These are phyloP conservation scores for Allium sativum DNA, from an alignment of 106 monocot genomes.

Conservation along the genomic window DNA sequence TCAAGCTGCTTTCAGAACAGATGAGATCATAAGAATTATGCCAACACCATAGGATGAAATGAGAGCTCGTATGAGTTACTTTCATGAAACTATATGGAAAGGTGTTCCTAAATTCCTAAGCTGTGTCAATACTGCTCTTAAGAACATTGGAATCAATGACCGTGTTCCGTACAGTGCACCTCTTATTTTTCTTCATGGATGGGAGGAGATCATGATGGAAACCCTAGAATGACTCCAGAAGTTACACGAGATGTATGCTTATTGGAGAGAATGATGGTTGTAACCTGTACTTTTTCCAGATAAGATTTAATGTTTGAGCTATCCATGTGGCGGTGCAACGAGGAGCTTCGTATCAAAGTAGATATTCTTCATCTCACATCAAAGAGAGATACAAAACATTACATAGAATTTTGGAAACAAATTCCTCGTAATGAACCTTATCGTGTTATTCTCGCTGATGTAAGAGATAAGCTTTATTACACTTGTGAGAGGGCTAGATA, in stretches of 20 bases:
- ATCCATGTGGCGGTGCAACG: constrained; percentile 24
- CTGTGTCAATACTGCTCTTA: constrained; percentile 81
- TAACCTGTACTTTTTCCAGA: constrained; percentile 75
- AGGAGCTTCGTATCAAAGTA: constrained; percentile 12
- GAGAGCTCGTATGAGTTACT: constrained; percentile 97
- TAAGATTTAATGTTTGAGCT: constrained; percentile 81
- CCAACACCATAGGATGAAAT: constrained; percentile 98
- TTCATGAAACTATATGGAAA: constrained; percentile 99
- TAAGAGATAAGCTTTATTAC: no score
- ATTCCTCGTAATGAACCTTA: not conserved
- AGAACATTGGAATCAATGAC: constrained; percentile 91
- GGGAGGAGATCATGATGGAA: constrained; percentile 99
- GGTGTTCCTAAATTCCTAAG: constrained; percentile 93
- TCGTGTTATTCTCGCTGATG: no score
- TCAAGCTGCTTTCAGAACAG: constrained; percentile 98
- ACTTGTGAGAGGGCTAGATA: no score
- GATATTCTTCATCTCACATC: constrained; percentile 15
- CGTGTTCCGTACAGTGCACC: constrained; percentile 95
- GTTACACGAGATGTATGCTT: constrained; percentile 84
- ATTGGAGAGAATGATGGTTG: constrained; percentile 79
- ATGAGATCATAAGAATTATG: constrained; percentile 85
- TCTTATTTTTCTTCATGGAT: constrained; percentile 98
- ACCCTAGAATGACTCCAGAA: constrained; percentile 83
- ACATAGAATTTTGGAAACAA: constrained; percentile 9
- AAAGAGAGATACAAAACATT: constrained; percentile 26